Evolutionary conservation across 768 basidiomycete genomes (phyloP), one percentile per base, ranked within the genome.

Genomic region (Galerina marginata): DNA sequence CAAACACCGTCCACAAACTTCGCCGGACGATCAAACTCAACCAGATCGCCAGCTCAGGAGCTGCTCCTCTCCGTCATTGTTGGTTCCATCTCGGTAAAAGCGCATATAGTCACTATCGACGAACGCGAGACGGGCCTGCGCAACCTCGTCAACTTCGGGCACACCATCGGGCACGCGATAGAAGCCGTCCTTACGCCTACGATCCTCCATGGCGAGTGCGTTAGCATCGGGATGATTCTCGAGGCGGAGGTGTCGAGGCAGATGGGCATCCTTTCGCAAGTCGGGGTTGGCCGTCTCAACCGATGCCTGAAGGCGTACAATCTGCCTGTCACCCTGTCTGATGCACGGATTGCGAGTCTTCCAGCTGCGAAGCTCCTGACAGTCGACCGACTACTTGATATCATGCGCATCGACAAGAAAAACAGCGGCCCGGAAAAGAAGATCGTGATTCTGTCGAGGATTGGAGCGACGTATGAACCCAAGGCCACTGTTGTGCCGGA

Each of bases 81-180:
- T 36, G 95, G 92, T 1, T 97, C 95, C 39, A 95, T 95, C 75
- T 90, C 89, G 53, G 96, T 98, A 62, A 99, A 99, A 75, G 87
- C 97, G 0, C 91, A 98, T 75, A 98, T 99, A 67, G 97, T 99
- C 62, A 96, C 96, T 37, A 85, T 93, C 66, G 97, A 99, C 77
- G 94, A 96, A 74, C 92, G 91, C 70, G 97, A 99, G 78, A 95
- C 95, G 0, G 93, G 97, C 20, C 83, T 99, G 43, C 92, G 97
- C 64, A 98, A 98, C 79, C 88, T 99, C 55, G 96, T 99, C 80
- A 99, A 99, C 77, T 99, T 99, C 70, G 97, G 97, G 1, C 97
- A 99, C 75, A 95, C 92, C 44, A 96, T 99, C 68, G 97, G 97
- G 0, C 97, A 99, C 77, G 97, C 96, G 14, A 96, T 99, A 69